Conservation (phyloP, 768 basidiomycete species). For the Suillus variegatus region DNA sequence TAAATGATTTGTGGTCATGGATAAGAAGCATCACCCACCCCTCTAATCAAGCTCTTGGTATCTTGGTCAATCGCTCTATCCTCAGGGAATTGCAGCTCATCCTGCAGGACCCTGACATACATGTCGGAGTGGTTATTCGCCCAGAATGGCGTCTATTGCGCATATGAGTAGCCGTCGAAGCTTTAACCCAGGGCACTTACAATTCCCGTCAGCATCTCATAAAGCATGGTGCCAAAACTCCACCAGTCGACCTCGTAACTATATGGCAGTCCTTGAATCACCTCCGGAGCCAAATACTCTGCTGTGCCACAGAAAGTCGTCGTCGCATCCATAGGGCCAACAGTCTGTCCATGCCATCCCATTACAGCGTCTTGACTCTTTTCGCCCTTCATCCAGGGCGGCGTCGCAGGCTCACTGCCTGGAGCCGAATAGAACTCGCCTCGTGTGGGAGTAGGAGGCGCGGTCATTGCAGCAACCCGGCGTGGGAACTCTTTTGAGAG, state of each 20-base stretch:
- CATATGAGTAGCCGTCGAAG: conserved; percentile 20
- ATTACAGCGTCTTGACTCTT: conserved; percentile 50
- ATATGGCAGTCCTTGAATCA: conserved; percentile 88
- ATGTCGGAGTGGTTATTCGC: conserved; percentile 92
- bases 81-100: conserved; percentile 87
- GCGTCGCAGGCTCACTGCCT: conserved; percentile 45
- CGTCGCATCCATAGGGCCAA: conserved; percentile 63
- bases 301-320: conserved; percentile 95
- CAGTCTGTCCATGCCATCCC: conserved; percentile 59
- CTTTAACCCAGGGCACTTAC: conserved; percentile 49
- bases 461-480: conserved; percentile 42
- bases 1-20: conserved; percentile 6
- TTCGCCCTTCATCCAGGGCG: conserved; percentile 79
- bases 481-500: conserved; percentile 89
- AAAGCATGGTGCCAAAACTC: conserved; percentile 97
- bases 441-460: conserved; percentile 57
- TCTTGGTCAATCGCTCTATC: conserved; percentile 92
- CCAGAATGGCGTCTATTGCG: conserved; percentile 82
- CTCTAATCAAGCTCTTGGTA: conserved; percentile 93
- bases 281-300: conserved; percentile 95
- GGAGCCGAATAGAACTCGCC: conserved; percentile 56
- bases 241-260: conserved; percentile 98
- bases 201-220: conserved; percentile 95
- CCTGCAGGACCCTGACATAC: conserved; percentile 91
- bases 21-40: conserved; percentile 54